Base-by-base conservation (phyloP, 164 flowering plant genomes). In the Kalanchoe fedtschenkoi region DNA sequence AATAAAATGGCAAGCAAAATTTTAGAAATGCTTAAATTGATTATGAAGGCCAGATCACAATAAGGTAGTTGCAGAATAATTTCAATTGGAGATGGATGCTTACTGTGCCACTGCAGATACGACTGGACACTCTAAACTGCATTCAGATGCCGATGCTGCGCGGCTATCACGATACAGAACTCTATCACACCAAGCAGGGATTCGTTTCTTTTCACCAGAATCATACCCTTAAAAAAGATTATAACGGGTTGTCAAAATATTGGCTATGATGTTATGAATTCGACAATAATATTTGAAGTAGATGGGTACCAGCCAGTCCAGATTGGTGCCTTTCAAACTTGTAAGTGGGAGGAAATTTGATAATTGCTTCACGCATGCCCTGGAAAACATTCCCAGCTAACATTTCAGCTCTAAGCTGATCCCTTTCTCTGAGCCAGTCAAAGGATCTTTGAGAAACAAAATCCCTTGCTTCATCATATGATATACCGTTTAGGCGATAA, bases 151-250 rank as follows among this genome's bases (percentile, higher is more conserved):
- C 35, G 72, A 51, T 65, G 76, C 47, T 35, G 81, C 62, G 26
- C 91, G 91, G 60, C 71, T 88, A 69, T 95, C 99, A 53, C 99
- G 97, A 67, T 77, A 95, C 51, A 95, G 58, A 66, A 95, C 81
- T 71, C 97, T 83, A 71, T 95, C 99, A 70, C 99, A 95, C 99
- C 99, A 95, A 29, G 99, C 99, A 69, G 99, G 99, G 72, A 91
- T 80, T 4, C 99, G 91, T 76, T 87, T 95, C 81, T 95, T 95
- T 80, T 91, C 99, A 38, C 99, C 88, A 43, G 96, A 87, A 77
- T 95, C 99, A 80, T 95, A 91, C 38, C 97, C 97, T 91, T 69
- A 39, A 71, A 54, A 67, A 59, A 39, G 19, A 60, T 35, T 60
- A 32, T 63, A 38, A 51, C 13, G 63, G 34, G 57, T 6, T 7